Evolutionary conservation across 495 filamentous ascomycete species (phyloP).

Genomic region (Aspergillus indologenus): DNA sequence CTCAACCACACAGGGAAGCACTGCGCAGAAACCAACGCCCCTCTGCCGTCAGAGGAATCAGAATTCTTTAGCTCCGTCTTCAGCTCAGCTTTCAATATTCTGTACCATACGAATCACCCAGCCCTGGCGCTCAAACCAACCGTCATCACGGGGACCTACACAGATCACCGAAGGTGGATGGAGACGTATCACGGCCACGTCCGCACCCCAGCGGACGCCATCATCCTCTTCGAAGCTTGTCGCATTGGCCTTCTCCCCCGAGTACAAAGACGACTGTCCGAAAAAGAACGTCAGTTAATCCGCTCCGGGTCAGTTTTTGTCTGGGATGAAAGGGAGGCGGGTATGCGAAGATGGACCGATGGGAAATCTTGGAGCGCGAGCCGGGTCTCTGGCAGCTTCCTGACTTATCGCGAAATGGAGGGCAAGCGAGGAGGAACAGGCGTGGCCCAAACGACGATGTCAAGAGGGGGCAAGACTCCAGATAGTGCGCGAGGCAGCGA

Average conservation of each 20-base stretch:
- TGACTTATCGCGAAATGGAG: slow-evolving; percentile 98
- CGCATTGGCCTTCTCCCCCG: slow-evolving; percentile 83
- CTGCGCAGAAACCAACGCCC: not conserved
- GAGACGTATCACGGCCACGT: slow-evolving; percentile 95
- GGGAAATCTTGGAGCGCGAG: slow-evolving; percentile 99
- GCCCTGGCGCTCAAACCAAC: slow-evolving; percentile 31
- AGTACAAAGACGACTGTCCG: slow-evolving; percentile 88
- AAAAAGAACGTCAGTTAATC: slow-evolving; percentile 95
- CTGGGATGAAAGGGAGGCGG: slow-evolving; percentile 97
- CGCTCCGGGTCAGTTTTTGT: slow-evolving; percentile 96
- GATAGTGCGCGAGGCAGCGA: slow-evolving; percentile 77
- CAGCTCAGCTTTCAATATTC: slow-evolving; percentile 12
- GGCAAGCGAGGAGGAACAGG: slow-evolving; percentile 77
- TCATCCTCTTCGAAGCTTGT: slow-evolving; percentile 96
- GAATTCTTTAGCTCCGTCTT: not conserved
- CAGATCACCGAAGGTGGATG: slow-evolving; percentile 55
- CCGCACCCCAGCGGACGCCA: slow-evolving; percentile 88
- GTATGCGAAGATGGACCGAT: slow-evolving; percentile 98
- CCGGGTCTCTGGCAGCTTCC: slow-evolving; percentile 92
- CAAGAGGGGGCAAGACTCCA: slow-evolving; percentile 71
- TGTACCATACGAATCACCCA: slow-evolving; percentile 12
- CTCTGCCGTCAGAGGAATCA: not conserved
- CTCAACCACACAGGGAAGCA: not conserved
- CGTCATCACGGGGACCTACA: slow-evolving; percentile 26
- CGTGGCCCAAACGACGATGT: slow-evolving; percentile 51